A percentile compares a stretch with the other conserved stretches of the same genome.
Conservation (phyloP, 179 eudicot genomes). For the Silene noctiflora region DNA sequence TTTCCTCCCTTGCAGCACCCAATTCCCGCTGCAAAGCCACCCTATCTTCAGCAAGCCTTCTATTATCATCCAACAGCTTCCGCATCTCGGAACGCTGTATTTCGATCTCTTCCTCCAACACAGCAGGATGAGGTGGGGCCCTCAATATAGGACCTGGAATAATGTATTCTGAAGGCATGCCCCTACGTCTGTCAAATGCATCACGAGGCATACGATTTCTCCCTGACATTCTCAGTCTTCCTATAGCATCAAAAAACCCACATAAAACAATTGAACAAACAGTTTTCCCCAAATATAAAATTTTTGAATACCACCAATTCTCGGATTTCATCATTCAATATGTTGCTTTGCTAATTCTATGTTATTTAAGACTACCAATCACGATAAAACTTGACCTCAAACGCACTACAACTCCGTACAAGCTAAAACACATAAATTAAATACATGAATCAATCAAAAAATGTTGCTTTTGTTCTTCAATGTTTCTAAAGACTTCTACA, state of each 20-base stretch:
- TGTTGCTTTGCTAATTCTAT: too few species aligned
- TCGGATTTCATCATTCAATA: background rate
- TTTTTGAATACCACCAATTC: background rate
- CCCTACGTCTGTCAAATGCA: slow-evolving; percentile 64
- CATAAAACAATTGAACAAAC: slow-evolving; percentile 1
- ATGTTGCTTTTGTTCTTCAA: too few species aligned
- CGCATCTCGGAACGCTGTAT: slow-evolving; percentile 72
- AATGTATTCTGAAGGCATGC: slow-evolving; percentile 48
- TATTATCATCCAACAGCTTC: slow-evolving; percentile 73
- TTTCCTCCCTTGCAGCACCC: slow-evolving; percentile 72
- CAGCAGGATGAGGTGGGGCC: slow-evolving; percentile 69
- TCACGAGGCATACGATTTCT: slow-evolving; percentile 75
- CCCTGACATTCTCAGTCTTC: slow-evolving; percentile 57
- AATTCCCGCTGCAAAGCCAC: slow-evolving; percentile 68
- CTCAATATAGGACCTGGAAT: slow-evolving; percentile 57
- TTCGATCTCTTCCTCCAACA: slow-evolving; percentile 94
- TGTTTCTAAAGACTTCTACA: background rate
- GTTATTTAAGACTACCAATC: background rate
- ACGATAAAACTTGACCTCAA: background rate
- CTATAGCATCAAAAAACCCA: slow-evolving; percentile 14
- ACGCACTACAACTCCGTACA: background rate
- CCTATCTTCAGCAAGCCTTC: slow-evolving; percentile 81
- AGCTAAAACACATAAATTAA: too few species aligned
- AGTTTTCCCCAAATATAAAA: background rate
- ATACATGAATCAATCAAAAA: too few species aligned